A percentile compares a stretch with the other conserved stretches of the same genome.
phyloP scores from a whole-genome alignment of 768 basidiomycete genomes.

The Sistotremastrum suecicum region DNA sequence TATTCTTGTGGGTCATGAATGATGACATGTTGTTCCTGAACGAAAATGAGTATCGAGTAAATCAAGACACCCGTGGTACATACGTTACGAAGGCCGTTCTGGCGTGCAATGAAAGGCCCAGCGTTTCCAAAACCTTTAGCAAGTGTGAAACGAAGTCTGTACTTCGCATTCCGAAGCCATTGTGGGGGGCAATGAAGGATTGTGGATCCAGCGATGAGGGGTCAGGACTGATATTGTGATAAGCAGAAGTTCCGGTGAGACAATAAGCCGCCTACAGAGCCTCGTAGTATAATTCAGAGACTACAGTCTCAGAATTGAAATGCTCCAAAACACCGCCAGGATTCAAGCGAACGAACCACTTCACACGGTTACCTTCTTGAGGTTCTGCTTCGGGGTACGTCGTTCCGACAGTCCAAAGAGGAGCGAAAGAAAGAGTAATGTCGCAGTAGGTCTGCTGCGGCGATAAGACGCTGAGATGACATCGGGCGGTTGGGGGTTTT shows the following conservation, averaged over 20 bases:
- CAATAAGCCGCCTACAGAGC: conserved; percentile 42
- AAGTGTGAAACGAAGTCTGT: conserved; percentile 70
- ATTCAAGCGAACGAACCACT: conserved; percentile 72
- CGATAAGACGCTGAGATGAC: conserved; percentile 59
- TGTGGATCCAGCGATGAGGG: conserved; percentile 61
- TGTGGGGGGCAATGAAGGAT: conserved; percentile 67
- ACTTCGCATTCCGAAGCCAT: conserved; percentile 77
- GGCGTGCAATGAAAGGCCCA: conserved; percentile 73
- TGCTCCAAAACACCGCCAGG: conserved; percentile 81
- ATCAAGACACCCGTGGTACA: conserved; percentile 11
- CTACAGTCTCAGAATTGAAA: conserved; percentile 68
- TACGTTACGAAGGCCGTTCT: conserved; percentile 75
- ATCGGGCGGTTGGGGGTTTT: conserved; percentile 63
- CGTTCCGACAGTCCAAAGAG: conserved; percentile 58
- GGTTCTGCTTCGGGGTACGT: conserved; percentile 70
- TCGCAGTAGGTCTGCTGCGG: conserved; percentile 71
- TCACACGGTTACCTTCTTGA: conserved; percentile 52
- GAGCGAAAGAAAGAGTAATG: conserved; percentile 54
- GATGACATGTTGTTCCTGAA: conserved; percentile 59
- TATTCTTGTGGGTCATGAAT: conserved; percentile 69
- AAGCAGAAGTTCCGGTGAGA: not conserved
- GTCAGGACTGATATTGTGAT: conserved; percentile 45
- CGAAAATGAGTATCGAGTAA: conserved; percentile 1
- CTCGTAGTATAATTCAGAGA: conserved; percentile 77
- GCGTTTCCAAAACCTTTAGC: conserved; percentile 68